These are phyloP conservation scores for Prunus yedoensis DNA, from an alignment of 331 rosid genomes.

Conservation along the genomic window DNA sequence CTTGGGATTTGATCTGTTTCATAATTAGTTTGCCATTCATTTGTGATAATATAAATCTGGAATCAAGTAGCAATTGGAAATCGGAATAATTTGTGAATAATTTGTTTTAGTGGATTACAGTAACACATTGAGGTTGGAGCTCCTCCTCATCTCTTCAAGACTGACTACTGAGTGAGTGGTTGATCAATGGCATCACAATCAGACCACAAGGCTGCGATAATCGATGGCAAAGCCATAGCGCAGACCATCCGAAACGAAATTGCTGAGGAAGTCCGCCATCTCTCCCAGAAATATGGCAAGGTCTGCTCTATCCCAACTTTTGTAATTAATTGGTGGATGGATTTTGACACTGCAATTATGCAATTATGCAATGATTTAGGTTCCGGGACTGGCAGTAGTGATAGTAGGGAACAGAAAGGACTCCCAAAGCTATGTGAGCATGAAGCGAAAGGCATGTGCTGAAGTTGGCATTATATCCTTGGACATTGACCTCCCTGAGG, in stretches of 20 bases:
- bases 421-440: conserved; percentile 74
- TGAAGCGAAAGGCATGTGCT: conserved; percentile 88
- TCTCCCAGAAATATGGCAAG: conserved; percentile 74
- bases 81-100: neutral
- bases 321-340: neutral
- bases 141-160: neutral
- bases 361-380: conserved; percentile 34
- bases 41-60: neutral
- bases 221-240: conserved; percentile 82
- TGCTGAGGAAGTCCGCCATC: conserved; percentile 52
- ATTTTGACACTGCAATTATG: neutral
- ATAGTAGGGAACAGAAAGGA: conserved; percentile 86
- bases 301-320: conserved; percentile 22
- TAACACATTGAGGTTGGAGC: neutral
- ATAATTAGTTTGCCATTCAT: neutral
- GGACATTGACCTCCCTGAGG: conserved; percentile 73
- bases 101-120: neutral
- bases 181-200: conserved; percentile 37
- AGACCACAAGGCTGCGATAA: conserved; percentile 63
- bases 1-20: too few species aligned
- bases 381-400: conserved; percentile 91
- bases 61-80: neutral
- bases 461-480: conserved; percentile 81
- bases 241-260: conserved; percentile 74
- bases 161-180: conserved; percentile 5